Percentiles rank a stretch among this genome's conserved stretches.
phyloP scores from a whole-genome alignment of 495 filamentous ascomycete species.

The Neurospora sp. region DNA sequence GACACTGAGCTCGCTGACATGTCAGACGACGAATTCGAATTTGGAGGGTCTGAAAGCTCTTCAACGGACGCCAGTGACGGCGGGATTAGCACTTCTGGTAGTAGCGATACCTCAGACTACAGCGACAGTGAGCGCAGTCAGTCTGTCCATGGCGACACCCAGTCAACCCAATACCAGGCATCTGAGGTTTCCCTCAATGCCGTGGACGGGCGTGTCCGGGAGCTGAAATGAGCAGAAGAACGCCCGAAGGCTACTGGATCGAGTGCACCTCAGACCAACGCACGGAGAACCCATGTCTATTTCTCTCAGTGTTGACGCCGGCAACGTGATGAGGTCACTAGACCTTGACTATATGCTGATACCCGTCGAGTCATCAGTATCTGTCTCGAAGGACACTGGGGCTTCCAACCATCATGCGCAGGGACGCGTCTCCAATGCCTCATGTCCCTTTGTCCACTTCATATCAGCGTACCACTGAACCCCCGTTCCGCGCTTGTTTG shows the following conservation, averaged over 20 bases:
- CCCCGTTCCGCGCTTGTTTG: neutral
- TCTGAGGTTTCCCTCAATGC: neutral
- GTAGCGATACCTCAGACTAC: neutral
- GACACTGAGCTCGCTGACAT: neutral
- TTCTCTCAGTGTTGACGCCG: neutral
- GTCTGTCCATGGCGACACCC: neutral
- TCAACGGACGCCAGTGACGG: neutral
- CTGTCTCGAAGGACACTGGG: neutral
- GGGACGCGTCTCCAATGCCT: neutral
- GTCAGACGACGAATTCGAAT: neutral
- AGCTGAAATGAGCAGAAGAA: neutral
- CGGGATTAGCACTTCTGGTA: neutral
- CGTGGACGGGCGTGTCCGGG: neutral
- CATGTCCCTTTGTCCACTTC: neutral
- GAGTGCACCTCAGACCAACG: neutral
- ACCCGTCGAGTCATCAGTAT: neutral
- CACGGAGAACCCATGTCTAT: neutral
- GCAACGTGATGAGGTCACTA: neutral
- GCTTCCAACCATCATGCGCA: neutral
- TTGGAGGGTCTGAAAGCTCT: neutral
- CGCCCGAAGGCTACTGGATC: neutral
- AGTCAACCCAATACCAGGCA: neutral
- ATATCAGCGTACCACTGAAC: neutral
- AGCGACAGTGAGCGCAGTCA: neutral
- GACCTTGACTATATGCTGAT: neutral